phyloP scores from a whole-genome alignment of 192 early-diverging fungal genomes.

The Backusella tarrabulga region DNA sequence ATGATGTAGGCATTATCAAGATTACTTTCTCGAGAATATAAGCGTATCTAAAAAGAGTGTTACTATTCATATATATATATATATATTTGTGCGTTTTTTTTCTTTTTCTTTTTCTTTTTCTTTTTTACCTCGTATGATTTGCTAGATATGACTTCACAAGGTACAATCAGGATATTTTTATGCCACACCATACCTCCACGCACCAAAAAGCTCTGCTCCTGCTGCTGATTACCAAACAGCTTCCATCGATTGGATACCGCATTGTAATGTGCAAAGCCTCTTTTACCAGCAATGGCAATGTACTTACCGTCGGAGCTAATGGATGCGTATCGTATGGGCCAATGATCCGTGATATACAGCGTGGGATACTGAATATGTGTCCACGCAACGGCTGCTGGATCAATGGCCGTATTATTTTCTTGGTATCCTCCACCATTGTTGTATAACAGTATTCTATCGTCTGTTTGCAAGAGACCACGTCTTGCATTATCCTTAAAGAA shows the following conservation, averaged over 20 bases:
- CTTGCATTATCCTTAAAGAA: slow-evolving; percentile 50
- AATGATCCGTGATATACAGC: slow-evolving; percentile 76
- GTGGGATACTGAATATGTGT: slow-evolving; percentile 59
- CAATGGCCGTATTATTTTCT: slow-evolving; percentile 60
- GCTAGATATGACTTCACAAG: slow-evolving; percentile 51
- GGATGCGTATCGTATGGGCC: slow-evolving; percentile 79
- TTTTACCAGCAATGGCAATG: slow-evolving; percentile 83
- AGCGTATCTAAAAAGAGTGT: slow-evolving; percentile 49
- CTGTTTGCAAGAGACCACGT: slow-evolving; percentile 59
- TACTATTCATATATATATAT: too few relatives aligned
- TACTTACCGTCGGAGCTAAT: slow-evolving; percentile 67
- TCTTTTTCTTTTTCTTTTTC: too few relatives aligned
- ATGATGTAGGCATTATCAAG: slow-evolving; percentile 66
- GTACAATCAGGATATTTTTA: slow-evolving; percentile 63
- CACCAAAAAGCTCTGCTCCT: slow-evolving; percentile 71
- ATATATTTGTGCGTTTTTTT: too few relatives aligned
- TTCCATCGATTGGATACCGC: slow-evolving; percentile 77
- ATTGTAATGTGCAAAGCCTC: slow-evolving; percentile 82
- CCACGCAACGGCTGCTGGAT: slow-evolving; percentile 72
- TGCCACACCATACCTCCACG: slow-evolving; percentile 75
- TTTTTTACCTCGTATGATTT: slow-evolving; percentile 21
- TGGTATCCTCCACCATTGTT: slow-evolving; percentile 53
- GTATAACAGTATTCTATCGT: slow-evolving; percentile 69
- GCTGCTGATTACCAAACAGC: slow-evolving; percentile 83
- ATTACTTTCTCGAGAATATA: slow-evolving; percentile 73